Evolutionary conservation across 129 eudicot genomes (phyloP).

Genomic region (Ambrosia artemisiifolia): DNA sequence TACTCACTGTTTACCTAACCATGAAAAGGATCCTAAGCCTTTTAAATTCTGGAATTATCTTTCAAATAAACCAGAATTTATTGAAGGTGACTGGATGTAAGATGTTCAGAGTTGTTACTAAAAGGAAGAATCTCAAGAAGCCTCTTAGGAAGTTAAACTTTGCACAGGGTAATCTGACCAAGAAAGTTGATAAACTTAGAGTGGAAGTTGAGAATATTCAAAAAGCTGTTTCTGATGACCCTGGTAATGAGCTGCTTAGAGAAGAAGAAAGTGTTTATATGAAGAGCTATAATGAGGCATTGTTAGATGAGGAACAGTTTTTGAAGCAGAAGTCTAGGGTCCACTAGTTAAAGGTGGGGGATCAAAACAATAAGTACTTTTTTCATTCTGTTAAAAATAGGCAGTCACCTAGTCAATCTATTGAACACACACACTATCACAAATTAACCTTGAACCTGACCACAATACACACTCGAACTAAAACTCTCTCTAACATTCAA

Average conservation of each 20-base stretch:
- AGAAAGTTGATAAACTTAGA: background rate
- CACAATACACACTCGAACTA: too few relatives aligned
- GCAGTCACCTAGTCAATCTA: too few relatives aligned
- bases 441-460: too few relatives aligned
- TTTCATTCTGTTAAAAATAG: background rate
- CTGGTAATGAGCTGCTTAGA: background rate
- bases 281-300: background rate
- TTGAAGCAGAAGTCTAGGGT: background rate
- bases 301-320: background rate
- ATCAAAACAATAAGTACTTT: background rate
- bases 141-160: background rate
- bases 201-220: background rate
- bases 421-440: too few relatives aligned
- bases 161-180: background rate
- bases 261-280: accelerated
- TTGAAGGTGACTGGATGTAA: background rate
- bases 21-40: background rate
- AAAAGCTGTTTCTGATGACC: background rate
- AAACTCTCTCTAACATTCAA: too few relatives aligned
- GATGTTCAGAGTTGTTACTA: background rate
- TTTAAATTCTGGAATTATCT: background rate
- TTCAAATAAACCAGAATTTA: too few relatives aligned
- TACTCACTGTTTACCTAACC: background rate
- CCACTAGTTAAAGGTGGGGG: background rate
- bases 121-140: background rate